Evolutionary conservation across 1,284 basidiomycete genomes (phyloP), one percentile per base, ranked within the genome.

Genomic region (Ustilago trichophora): DNA sequence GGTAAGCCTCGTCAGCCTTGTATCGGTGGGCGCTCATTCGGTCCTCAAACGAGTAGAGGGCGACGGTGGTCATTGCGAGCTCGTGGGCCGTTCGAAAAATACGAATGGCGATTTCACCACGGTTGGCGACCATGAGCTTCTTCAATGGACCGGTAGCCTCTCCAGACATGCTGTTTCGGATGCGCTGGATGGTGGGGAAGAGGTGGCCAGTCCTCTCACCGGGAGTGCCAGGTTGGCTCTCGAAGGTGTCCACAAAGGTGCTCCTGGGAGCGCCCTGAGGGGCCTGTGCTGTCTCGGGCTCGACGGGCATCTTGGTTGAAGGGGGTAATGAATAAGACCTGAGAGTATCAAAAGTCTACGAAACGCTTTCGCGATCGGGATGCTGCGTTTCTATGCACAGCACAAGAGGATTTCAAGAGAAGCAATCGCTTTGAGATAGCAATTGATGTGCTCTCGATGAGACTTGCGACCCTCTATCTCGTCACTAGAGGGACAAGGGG

Each of bases 81-180:
- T 99, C 96, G 85, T 98, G 95, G 50, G 96, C 92, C 3, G 96
- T 98, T 80, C 96, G 87, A 87, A 98, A 97, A 46, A 99, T 93
- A 82, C 96, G 91, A 79, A 98, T 94, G 26, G 96, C 96, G 82
- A 99, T 99, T 90, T 99, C 78, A 66, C 78, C 78, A 42, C 78
- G 73, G 64, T 80, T 80, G 40, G 78, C 78, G 22, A 80, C 78
- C 68, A 80, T 70, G 52, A 80, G 72, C 63, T 78, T 78, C 63
- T 76, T 75, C 41, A 73, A 58, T 9, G 71, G 70, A 27, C 64
- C 69, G 15, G 66, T 52, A 12, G 55, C 50, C 38, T 67, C 66
- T 10, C 58, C 66, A n/a, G 58, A 53, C 63, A 77, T 67, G 59
- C 59, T 63, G 53, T 65, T 69, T 16, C 75, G 58, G 56, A 76